phyloP scores from a whole-genome alignment of 75 land plant genomes.

The Sequoiadendron giganteum region DNA sequence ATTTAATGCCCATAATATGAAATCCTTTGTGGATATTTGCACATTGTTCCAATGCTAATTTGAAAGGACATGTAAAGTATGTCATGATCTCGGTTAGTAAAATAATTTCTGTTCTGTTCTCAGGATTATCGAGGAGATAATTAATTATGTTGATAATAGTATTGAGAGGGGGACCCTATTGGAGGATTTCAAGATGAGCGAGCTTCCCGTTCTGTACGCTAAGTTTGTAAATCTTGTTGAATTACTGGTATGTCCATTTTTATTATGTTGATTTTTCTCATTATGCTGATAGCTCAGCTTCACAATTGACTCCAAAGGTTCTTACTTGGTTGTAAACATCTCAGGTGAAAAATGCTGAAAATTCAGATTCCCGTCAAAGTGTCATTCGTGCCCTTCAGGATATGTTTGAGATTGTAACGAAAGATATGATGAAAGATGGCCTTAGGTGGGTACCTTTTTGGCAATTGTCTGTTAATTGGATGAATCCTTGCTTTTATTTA shows the following conservation, averaged over 20 bases:
- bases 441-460: conserved; percentile 31
- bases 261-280: neutral
- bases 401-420: conserved; percentile 76
- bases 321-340: neutral
- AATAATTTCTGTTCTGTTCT: neutral
- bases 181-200: conserved; percentile 54
- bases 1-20: neutral
- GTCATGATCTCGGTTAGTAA: neutral
- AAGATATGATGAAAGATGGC: conserved; percentile 67
- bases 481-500: neutral
- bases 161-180: conserved; percentile 42
- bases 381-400: conserved; percentile 81
- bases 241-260: conserved; percentile 43
- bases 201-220: conserved; percentile 62
- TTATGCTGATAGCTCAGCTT: neutral
- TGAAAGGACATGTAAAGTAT: neutral
- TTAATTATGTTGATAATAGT: conserved; percentile 46
- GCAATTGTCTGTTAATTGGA: neutral
- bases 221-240: conserved; percentile 70
- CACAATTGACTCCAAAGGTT: neutral
- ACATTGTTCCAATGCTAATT: too few relatives aligned
- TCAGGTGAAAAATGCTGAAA: conserved; percentile 19
- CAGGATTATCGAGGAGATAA: conserved; percentile 59
- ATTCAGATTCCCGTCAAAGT: conserved; percentile 22
- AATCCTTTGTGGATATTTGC: too few relatives aligned